Conservation (phyloP, 352 stramenopile species). For the Phytophthora colocasiae region DNA sequence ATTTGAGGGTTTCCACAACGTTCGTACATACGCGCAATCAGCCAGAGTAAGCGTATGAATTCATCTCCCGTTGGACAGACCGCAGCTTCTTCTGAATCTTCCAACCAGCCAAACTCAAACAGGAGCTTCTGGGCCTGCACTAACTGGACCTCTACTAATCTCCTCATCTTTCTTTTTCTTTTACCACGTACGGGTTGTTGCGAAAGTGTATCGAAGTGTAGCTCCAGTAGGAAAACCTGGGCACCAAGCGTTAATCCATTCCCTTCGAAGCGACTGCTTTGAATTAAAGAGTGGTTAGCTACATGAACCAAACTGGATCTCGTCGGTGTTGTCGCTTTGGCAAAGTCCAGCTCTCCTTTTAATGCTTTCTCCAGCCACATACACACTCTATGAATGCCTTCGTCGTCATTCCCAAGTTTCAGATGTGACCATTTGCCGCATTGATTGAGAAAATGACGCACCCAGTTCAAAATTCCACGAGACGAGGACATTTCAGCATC, state of each 20-base stretch:
- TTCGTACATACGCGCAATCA: slow-evolving; percentile 63
- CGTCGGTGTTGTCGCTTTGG: slow-evolving; percentile 7
- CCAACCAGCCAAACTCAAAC: slow-evolving; percentile 51
- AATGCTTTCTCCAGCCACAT: slow-evolving; percentile 68
- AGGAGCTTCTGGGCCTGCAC: slow-evolving; percentile 45
- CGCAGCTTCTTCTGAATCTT: slow-evolving; percentile 31
- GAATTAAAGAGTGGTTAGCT: slow-evolving; percentile 25
- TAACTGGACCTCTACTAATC: slow-evolving; percentile 36
- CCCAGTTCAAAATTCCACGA: slow-evolving; percentile 33
- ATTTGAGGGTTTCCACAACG: slow-evolving; percentile 44
- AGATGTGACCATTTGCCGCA: slow-evolving; percentile 63
- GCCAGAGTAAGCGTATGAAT: slow-evolving; percentile 62
- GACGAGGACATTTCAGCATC: not conserved
- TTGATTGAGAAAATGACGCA: slow-evolving; percentile 60
- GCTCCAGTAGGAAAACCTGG: slow-evolving; percentile 67
- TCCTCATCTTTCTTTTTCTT: slow-evolving; percentile 32
- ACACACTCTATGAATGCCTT: slow-evolving; percentile 54
- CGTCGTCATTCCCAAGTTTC: slow-evolving; percentile 39
- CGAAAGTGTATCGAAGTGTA: slow-evolving; percentile 58
- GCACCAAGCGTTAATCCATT: slow-evolving; percentile 46
- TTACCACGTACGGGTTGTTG: slow-evolving; percentile 34
- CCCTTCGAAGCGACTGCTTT: slow-evolving; percentile 34
- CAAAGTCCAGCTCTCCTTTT: slow-evolving; percentile 39
- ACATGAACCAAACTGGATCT: slow-evolving; percentile 22
- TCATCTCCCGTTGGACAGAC: slow-evolving; percentile 11